Percentiles rank a stretch among this genome's conserved stretches.
phyloP scores from a whole-genome alignment of 2,329 filamentous ascomycete species.

The Penicillium glabrum region DNA sequence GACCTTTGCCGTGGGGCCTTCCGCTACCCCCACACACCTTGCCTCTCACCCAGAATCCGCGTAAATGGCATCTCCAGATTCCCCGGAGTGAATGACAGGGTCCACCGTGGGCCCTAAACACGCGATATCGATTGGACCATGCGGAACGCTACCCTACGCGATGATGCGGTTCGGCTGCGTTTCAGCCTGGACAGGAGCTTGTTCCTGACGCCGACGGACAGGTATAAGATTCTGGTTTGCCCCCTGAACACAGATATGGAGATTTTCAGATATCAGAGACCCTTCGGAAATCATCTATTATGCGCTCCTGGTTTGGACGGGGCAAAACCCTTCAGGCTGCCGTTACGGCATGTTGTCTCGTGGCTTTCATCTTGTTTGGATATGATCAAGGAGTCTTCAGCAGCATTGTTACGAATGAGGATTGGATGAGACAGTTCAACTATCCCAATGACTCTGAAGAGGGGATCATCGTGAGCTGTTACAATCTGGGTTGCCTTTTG shows the following conservation, averaged over 20 bases:
- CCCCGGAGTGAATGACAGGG: conserved; percentile 5
- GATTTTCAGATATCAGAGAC: background rate
- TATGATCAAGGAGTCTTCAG: conserved; percentile 28
- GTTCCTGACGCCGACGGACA: too few species aligned
- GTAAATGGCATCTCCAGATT: conserved; percentile 5
- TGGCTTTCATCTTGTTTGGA: conserved; percentile 17
- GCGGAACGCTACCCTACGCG: background rate
- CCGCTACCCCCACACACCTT: background rate
- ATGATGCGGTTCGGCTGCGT: conserved; percentile 1
- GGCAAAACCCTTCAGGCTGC: conserved; percentile 10
- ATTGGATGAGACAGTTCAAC: conserved; percentile 13
- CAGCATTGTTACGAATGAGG: conserved; percentile 17
- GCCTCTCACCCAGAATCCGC: background rate
- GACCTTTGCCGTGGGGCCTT: background rate
- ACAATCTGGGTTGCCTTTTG: conserved; percentile 13
- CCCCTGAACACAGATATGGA: background rate
- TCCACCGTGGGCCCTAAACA: background rate
- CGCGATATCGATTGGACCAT: conserved; percentile 1
- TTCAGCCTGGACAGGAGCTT: background rate
- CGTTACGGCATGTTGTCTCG: conserved; percentile 12
- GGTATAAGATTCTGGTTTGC: conserved; percentile 1
- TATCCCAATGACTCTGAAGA: conserved; percentile 12
- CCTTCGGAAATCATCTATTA: background rate
- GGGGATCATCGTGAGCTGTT: conserved; percentile 13
- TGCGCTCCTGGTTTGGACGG: conserved; percentile 15